A percentile compares a stretch with the other conserved stretches of the same genome.
Conservation (phyloP, 1,284 basidiomycete genomes). For the Sporisorium scitamineum region DNA sequence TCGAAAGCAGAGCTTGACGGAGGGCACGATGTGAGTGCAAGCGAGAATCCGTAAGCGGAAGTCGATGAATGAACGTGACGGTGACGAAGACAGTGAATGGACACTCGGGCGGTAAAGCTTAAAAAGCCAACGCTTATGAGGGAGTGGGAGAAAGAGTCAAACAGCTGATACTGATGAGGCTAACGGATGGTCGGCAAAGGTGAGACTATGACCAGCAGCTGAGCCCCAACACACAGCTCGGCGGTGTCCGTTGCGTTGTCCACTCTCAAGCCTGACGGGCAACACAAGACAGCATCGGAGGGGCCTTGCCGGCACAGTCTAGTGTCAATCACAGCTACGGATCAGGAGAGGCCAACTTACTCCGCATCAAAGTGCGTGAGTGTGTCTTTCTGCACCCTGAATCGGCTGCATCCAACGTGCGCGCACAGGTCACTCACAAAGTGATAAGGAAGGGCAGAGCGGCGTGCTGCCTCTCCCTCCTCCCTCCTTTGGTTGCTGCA, state of each 20-base stretch:
- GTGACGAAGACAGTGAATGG: neutral
- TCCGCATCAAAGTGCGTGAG: neutral
- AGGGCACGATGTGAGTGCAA: too few relatives aligned
- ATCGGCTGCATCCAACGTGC: conserved; percentile 4
- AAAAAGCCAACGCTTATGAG: neutral
- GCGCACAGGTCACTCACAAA: conserved; percentile 6
- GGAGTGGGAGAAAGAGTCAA: neutral
- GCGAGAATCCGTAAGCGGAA: neutral
- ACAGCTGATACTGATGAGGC: neutral
- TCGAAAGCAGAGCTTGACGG: neutral
- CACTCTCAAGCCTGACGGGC: too few relatives aligned
- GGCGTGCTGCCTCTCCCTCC: neutral
- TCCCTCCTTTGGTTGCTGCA: neutral
- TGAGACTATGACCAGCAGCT: neutral
- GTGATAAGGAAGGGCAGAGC: neutral
- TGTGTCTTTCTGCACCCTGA: conserved; percentile 5
- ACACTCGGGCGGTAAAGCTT: neutral
- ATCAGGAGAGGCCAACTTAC: neutral
- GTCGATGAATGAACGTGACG: neutral
- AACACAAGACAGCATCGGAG: too few relatives aligned
- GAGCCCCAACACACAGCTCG: neutral
- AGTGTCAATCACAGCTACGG: too few relatives aligned
- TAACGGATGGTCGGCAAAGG: conserved; percentile 16
- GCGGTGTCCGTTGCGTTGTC: neutral
- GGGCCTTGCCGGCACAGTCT: too few relatives aligned